These are phyloP conservation scores for Talaromyces sp. DNA, from an alignment of 2,329 filamentous ascomycete genomes.

Conservation along the genomic window DNA sequence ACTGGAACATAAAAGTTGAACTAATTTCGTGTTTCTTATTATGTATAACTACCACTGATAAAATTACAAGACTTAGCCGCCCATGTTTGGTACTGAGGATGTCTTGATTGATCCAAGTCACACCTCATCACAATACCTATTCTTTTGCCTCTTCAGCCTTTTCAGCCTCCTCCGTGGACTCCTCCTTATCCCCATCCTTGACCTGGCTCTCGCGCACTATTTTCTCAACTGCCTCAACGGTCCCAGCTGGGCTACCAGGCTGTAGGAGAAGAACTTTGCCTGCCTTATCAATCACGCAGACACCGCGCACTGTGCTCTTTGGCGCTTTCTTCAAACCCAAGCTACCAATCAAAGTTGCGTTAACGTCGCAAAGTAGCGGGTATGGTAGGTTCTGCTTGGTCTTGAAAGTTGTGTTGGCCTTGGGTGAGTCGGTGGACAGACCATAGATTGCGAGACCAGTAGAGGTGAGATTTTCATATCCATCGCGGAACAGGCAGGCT, in stretches of 20 bases:
- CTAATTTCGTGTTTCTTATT: neutral
- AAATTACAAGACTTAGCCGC: neutral
- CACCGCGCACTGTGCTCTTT: conserved; percentile 76
- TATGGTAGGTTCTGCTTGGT: conserved; percentile 88
- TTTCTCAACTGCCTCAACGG: conserved; percentile 71
- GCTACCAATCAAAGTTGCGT: conserved; percentile 69
- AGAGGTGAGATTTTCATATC: conserved; percentile 69
- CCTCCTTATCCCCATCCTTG: conserved; percentile 9
- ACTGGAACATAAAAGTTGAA: neutral
- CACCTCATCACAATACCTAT: neutral
- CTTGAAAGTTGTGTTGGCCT: conserved; percentile 90
- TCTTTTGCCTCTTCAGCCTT: conserved; percentile 3
- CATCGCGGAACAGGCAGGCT: conserved; percentile 88
- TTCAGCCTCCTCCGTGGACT: conserved; percentile 8
- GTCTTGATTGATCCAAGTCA: neutral
- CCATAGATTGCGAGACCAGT: conserved; percentile 85
- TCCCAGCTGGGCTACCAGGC: conserved; percentile 71
- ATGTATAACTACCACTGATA: neutral
- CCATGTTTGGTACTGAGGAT: neutral
- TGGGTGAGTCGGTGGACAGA: conserved; percentile 80
- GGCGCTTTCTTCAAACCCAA: conserved; percentile 86
- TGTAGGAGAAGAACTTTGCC: conserved; percentile 76
- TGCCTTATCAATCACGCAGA: conserved; percentile 79
- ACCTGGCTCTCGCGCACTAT: conserved; percentile 54
- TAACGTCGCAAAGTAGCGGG: conserved; percentile 78